Evolutionary conservation across 495 filamentous ascomycete species (phyloP), one percentile per base, ranked within the genome.

Genomic region (Bryoglossum gracile): DNA sequence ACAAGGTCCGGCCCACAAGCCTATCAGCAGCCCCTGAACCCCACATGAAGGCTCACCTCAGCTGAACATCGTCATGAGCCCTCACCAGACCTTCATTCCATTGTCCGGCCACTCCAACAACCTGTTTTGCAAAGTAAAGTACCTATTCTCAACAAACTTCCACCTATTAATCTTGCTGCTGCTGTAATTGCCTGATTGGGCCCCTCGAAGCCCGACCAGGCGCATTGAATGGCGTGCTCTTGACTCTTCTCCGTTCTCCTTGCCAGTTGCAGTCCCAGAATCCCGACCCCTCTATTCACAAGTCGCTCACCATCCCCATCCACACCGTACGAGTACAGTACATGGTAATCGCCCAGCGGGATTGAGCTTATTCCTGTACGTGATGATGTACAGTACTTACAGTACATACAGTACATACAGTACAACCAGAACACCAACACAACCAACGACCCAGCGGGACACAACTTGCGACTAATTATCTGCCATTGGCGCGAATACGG

Each of bases 401-500:
- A n/a, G n/a, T n/a, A n/a, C n/a, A n/a, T n/a, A n/a, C n/a, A n/a
- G n/a, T n/a, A n/a, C n/a, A n/a, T n/a, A n/a, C n/a, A n/a, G n/a
- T n/a, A n/a, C n/a, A n/a, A n/a, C n/a, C n/a, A n/a, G n/a, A n/a
- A n/a, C n/a, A n/a, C n/a, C n/a, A n/a, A n/a, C n/a, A n/a, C n/a
- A n/a, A n/a, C n/a, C n/a, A n/a, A n/a, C 28, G 41, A 19, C 21
- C 24, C 16, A 8, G 6, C 6, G 21, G 30, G 11, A 26, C 23
- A 32, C 30, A 18, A 4, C 16, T 13, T n/a, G n/a, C n/a, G n/a
- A n/a, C n/a, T n/a, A n/a, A n/a, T n/a, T n/a, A n/a, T n/a, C n/a
- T 18, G 17, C 26, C 34, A 52, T 52, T 52, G 50, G 50, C 16
- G 33, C 23, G 32, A 30, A 41, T 52, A 52, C 50, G 50, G 50